Evolutionary conservation across 306 rosid species (phyloP).

Genomic region (Quercus variabilis): DNA sequence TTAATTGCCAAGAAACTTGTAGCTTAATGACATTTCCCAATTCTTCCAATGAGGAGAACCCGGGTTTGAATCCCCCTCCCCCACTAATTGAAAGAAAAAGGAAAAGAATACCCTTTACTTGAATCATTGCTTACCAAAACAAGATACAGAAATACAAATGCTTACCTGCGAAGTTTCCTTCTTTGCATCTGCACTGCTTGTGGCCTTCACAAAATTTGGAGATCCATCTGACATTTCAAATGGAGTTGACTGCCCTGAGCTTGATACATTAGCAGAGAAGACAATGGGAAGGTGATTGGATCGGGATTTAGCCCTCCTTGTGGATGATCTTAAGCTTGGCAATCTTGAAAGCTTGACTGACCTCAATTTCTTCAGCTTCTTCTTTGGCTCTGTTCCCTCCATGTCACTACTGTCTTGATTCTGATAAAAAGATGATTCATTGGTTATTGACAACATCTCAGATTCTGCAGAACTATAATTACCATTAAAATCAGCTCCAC

Average conservation of each 20-base stretch:
- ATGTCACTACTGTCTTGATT: conserved; percentile 13
- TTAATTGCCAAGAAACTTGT: background rate
- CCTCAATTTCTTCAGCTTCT: conserved; percentile 50
- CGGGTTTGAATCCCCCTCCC: no score
- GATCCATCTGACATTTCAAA: conserved; percentile 33
- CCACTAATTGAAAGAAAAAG: no score
- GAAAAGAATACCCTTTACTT: background rate
- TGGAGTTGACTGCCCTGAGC: conserved; percentile 25
- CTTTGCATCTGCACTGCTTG: conserved; percentile 49
- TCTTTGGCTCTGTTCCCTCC: conserved; percentile 38
- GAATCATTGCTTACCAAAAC: conserved; percentile 2
- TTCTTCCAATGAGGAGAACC: no score
- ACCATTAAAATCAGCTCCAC: conserved; percentile 2
- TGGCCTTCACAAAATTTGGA: conserved; percentile 51
- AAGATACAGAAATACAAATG: background rate
- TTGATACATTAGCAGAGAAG: conserved; percentile 19
- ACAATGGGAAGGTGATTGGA: conserved; percentile 21
- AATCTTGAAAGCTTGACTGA: conserved; percentile 57
- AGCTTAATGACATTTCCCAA: no score
- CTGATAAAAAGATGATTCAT: conserved; percentile 20
- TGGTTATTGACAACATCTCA: conserved; percentile 22
- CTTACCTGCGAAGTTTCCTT: conserved; percentile 54
- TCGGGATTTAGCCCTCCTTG: conserved; percentile 29
- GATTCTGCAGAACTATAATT: conserved; percentile 11
- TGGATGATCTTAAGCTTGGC: conserved; percentile 45